Conservation (phyloP, 306 rosid genomes). For the Rosa multiflora region DNA sequence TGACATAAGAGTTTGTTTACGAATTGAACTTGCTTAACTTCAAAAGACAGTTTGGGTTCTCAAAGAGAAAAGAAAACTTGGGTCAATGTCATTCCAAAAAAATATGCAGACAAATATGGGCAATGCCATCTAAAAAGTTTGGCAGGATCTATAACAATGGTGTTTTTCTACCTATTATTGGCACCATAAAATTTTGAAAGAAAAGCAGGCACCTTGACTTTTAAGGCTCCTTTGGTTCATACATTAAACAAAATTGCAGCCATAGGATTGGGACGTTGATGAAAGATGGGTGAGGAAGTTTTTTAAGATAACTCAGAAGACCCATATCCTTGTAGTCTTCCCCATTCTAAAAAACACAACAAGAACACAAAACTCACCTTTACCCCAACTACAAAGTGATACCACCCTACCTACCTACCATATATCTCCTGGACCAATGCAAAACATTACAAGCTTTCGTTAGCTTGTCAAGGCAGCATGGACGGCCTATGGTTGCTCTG, state of each 20-base stretch:
- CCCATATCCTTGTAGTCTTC: neutral
- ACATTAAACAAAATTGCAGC: neutral
- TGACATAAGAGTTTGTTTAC: neutral
- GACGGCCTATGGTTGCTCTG: neutral
- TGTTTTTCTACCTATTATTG: neutral
- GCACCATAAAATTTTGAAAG: neutral
- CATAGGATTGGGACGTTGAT: neutral
- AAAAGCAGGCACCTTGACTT: no score
- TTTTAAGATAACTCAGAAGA: neutral
- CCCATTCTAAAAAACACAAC: neutral
- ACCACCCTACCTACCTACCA: neutral
- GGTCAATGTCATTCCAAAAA: neutral
- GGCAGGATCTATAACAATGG: neutral
- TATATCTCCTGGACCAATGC: neutral
- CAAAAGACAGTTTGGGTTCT: neutral
- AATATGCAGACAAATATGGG: neutral
- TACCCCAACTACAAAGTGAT: neutral
- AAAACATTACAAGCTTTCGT: neutral
- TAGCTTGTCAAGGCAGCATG: neutral
- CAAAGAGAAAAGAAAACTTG: neutral
- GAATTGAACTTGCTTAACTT: neutral
- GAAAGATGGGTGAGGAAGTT: neutral
- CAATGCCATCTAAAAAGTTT: neutral
- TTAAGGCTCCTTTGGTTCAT: neutral
- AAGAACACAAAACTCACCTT: neutral